Conservation (phyloP, 202 grass and related monocot species). For the Elaeis oleifera region DNA sequence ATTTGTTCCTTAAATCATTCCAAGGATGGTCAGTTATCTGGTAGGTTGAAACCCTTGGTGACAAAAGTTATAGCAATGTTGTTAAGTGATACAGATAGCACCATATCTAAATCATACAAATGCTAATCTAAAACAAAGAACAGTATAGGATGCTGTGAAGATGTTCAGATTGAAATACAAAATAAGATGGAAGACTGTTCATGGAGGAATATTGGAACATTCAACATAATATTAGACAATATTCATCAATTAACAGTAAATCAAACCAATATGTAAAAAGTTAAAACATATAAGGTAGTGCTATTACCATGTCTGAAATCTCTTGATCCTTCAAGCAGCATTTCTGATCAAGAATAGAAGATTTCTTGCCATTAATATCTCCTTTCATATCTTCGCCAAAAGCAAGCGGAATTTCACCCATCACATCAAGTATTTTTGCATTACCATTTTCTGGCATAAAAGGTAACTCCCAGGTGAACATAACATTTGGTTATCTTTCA, state of each 20-base stretch:
- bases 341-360: conserved; percentile 11
- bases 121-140: too few relatives aligned
- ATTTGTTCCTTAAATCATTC: too few relatives aligned
- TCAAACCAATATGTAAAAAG: conserved; percentile 1
- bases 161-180: too few relatives aligned
- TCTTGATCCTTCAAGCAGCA: conserved; percentile 33
- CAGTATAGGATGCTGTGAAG: too few relatives aligned
- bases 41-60: too few relatives aligned
- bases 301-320: conserved; percentile 44
- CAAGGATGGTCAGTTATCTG: too few relatives aligned
- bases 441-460: conserved; percentile 36
- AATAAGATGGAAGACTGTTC: too few relatives aligned
- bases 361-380: conserved; percentile 29
- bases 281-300: conserved; percentile 18
- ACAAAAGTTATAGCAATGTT: too few relatives aligned
- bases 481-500: conserved; percentile 27
- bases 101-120: too few relatives aligned
- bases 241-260: conserved; percentile 14
- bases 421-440: conserved; percentile 31
- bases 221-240: too few relatives aligned
- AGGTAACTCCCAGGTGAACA: conserved; percentile 22
- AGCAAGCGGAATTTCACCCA: conserved; percentile 24
- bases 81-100: too few relatives aligned
- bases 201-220: too few relatives aligned
- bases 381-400: conserved; percentile 31